phyloP scores from a whole-genome alignment of 768 basidiomycete species.

The Mycena polygramma region DNA sequence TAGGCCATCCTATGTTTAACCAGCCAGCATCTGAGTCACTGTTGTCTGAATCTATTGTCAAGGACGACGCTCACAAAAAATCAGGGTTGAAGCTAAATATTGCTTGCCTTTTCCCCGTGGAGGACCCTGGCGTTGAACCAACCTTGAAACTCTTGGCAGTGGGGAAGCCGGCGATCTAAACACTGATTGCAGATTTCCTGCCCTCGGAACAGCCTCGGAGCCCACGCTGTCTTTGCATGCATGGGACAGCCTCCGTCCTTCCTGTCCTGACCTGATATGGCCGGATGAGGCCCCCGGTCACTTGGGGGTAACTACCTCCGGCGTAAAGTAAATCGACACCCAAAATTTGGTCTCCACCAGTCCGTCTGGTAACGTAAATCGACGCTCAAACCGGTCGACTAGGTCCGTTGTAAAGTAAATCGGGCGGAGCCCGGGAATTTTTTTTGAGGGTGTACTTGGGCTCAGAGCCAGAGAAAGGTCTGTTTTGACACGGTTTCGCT shows the following conservation, averaged over 20 bases:
- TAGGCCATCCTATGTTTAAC: neutral
- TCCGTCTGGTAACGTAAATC: too few relatives aligned
- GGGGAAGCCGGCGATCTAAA: conserved; percentile 7
- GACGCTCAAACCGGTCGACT: too few relatives aligned
- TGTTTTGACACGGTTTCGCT: too few relatives aligned
- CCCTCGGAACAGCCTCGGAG: neutral
- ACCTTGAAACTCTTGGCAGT: conserved; percentile 1
- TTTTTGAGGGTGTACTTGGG: too few relatives aligned
- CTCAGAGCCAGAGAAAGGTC: too few relatives aligned
- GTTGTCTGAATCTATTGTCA: conserved; percentile 2
- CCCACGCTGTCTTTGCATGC: conserved; percentile 16
- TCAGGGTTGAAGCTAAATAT: neutral
- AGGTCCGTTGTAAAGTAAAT: too few relatives aligned
- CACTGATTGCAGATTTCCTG: too few relatives aligned
- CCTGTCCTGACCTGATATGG: neutral
- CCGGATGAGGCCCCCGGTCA: too few relatives aligned
- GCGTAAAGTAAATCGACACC: too few relatives aligned
- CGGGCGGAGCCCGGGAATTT: too few relatives aligned
- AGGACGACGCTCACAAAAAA: neutral
- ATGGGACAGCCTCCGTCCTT: conserved; percentile 22
- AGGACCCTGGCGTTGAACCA: conserved; percentile 16
- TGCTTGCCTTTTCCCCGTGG: conserved; percentile 4
- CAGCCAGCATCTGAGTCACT: neutral
- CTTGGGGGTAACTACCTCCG: too few relatives aligned
- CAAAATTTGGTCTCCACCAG: too few relatives aligned